Evolutionary conservation across 768 basidiomycete species (phyloP).

Genomic region (Tulasnella sp.): DNA sequence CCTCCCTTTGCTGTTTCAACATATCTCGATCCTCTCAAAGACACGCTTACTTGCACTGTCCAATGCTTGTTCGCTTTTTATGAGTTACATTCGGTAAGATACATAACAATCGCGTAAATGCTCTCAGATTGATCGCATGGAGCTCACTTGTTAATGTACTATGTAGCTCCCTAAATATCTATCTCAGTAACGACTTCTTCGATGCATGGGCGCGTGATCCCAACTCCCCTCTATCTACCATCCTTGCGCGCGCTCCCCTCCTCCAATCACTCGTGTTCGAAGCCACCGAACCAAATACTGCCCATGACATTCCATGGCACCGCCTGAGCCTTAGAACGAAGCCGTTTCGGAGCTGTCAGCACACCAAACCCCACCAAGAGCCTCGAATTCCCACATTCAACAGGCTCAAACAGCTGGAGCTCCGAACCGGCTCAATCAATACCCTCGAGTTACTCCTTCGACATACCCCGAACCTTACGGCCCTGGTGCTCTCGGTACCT

Average conservation of each 20-base stretch:
- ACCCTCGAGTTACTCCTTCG: constrained; percentile 4
- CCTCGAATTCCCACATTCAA: background rate
- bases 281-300: background rate
- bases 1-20: background rate
- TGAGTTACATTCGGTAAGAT: background rate
- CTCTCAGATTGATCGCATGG: background rate
- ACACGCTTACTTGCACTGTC: background rate
- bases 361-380: background rate
- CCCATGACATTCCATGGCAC: constrained; percentile 11
- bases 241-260: background rate
- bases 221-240: background rate
- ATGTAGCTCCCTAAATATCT: background rate
- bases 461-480: background rate
- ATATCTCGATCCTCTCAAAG: constrained; percentile 1
- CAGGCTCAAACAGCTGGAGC: constrained; percentile 1
- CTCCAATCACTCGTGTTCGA: constrained; percentile 10
- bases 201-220: constrained; percentile 7
- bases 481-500: background rate
- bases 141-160: background rate
- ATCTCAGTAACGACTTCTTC: constrained; percentile 10
- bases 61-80: too few species aligned
- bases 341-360: background rate
- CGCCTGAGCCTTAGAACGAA: background rate
- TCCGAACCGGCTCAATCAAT: background rate
- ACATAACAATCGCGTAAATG: background rate